phyloP scores from a whole-genome alignment of 345 rosid species.

The Sonneratia alba region DNA sequence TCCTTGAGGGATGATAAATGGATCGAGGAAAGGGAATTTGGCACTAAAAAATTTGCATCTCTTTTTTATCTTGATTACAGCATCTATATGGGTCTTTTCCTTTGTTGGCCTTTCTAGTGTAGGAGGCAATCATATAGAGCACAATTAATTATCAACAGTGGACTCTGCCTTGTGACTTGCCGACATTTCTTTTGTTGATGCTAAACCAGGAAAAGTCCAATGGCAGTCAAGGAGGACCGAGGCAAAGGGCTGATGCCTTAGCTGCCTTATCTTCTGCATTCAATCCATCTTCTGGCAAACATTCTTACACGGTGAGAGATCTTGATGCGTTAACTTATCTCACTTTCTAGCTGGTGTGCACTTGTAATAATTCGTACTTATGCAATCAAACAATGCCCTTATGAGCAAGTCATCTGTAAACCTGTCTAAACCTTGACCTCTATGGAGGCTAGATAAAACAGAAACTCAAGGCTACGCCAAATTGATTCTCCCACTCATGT shows the following conservation, averaged over 20 bases:
- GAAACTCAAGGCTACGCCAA: not conserved
- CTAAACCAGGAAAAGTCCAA: constrained; percentile 53
- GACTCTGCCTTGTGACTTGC: not conserved
- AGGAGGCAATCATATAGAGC: not conserved
- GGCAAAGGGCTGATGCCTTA: constrained; percentile 95
- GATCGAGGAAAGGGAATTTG: not conserved
- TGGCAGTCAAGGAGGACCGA: constrained; percentile 79
- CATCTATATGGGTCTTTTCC: not conserved
- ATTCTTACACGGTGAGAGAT: constrained; percentile 37
- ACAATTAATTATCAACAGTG: not conserved
- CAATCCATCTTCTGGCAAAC: constrained; percentile 41
- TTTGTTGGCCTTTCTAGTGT: not conserved
- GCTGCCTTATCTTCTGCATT: constrained; percentile 92
- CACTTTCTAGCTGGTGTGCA: not conserved
- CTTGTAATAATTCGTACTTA: not conserved
- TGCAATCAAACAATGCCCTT: not conserved
- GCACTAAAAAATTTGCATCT: not conserved
- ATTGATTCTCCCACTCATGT: not conserved
- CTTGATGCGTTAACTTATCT: not conserved
- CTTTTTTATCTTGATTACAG: not conserved
- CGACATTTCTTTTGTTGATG: not conserved
- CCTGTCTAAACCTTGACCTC: not conserved
- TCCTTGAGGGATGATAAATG: not conserved
- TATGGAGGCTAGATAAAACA: not conserved
- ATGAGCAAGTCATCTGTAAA: not conserved